These are phyloP conservation scores for Solanum hybrid DNA, from an alignment of 305 asterid species.

Conservation along the genomic window DNA sequence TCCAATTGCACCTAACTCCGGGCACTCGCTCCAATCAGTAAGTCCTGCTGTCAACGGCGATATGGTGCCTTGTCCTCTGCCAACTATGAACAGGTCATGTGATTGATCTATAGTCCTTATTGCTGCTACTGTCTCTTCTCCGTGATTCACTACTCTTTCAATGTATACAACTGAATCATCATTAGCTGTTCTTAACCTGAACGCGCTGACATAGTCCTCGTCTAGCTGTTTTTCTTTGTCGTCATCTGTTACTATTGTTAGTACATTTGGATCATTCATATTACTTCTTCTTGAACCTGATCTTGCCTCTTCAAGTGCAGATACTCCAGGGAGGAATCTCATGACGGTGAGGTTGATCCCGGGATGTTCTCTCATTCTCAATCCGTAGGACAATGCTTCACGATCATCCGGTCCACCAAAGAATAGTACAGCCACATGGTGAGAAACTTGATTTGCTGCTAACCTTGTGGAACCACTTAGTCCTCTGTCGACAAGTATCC, in stretches of 20 bases:
- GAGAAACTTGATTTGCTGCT: conserved; percentile 39
- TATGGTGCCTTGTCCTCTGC: conserved; percentile 58
- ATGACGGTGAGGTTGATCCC: conserved; percentile 53
- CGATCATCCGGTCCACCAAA: conserved; percentile 84
- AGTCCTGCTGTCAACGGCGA: conserved; percentile 79
- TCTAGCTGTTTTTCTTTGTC: conserved; percentile 52
- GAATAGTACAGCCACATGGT: conserved; percentile 57
- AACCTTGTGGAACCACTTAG: conserved; percentile 51
- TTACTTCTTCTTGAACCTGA: conserved; percentile 2
- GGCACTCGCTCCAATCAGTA: conserved; percentile 97
- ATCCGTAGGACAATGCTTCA: conserved; percentile 67
- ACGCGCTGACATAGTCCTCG: conserved; percentile 50
- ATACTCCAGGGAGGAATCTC: conserved; percentile 40
- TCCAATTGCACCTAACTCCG: conserved; percentile 87
- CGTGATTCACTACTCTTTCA: conserved; percentile 54
- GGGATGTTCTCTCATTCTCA: conserved; percentile 68
- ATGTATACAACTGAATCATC: conserved; percentile 31
- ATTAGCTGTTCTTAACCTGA: conserved; percentile 29
- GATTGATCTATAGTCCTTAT: conserved; percentile 46
- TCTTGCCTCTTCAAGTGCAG: neutral
- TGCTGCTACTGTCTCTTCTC: conserved; percentile 73
- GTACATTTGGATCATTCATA: conserved; percentile 5
- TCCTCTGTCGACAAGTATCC: conserved; percentile 82
- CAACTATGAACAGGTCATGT: conserved; percentile 68
- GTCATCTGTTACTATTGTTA: conserved; percentile 22